Conservation (phyloP, 1,284 basidiomycete genomes). For the Agroathelia rolfsii region DNA sequence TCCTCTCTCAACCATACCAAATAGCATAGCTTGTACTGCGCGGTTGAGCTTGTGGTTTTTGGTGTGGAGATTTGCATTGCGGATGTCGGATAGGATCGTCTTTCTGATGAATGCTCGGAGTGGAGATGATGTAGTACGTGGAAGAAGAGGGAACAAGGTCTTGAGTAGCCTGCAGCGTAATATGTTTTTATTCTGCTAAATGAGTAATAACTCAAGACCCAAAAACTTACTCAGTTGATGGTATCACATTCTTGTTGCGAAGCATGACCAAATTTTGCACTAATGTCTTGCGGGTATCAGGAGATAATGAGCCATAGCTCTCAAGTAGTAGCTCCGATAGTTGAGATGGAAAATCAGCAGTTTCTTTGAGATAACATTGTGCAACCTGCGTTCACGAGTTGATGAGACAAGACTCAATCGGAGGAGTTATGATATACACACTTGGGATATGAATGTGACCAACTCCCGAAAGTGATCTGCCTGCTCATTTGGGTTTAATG, state of each 20-base stretch:
- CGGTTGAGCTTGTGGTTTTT: constrained; percentile 97
- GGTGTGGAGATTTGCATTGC: constrained; percentile 79
- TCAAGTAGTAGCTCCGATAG: constrained; percentile 70
- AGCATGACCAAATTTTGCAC: constrained; percentile 90
- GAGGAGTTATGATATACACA: constrained; percentile 20
- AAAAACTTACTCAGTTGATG: constrained; percentile 76
- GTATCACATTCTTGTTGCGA: constrained; percentile 86
- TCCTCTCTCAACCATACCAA: constrained; percentile 90
- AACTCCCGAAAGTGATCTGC: constrained; percentile 79
- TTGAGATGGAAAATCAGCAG: constrained; percentile 72
- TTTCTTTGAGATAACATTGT: constrained; percentile 84
- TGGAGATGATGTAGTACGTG: constrained; percentile 78
- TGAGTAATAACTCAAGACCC: too few species aligned
- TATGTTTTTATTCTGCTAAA: constrained; percentile 8
- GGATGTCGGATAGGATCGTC: constrained; percentile 93
- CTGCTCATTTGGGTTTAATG: constrained; percentile 69
- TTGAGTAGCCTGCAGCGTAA: constrained; percentile 64
- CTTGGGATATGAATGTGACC: constrained; percentile 79
- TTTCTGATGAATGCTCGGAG: constrained; percentile 84
- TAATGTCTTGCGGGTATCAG: constrained; percentile 74
- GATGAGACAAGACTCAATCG: constrained; percentile 7
- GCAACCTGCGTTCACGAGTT: constrained; percentile 46
- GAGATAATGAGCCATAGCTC: constrained; percentile 59
- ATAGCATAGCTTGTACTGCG: constrained; percentile 92
- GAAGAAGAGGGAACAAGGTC: constrained; percentile 87